phyloP scores from a whole-genome alignment of 164 flowering plant genomes.

The Dillenia turbinata region DNA sequence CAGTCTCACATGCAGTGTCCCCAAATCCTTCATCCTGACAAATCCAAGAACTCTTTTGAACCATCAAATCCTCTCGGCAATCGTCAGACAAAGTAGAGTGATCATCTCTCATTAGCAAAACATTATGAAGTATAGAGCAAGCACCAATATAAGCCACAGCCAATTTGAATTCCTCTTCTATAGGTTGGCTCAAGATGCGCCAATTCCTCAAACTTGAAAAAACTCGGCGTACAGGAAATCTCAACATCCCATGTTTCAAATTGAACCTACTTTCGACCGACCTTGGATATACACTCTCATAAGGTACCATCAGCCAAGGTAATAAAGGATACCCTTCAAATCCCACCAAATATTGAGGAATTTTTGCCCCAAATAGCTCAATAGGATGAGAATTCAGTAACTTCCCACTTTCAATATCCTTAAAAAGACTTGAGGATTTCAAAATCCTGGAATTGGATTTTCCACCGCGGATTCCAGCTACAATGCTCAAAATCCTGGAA shows the following conservation, averaged over 20 bases:
- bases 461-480: conserved; percentile 59
- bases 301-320: conserved; percentile 83
- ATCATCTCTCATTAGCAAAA: conserved; percentile 74
- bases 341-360: conserved; percentile 66
- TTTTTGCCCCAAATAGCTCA: conserved; percentile 26
- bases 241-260: conserved; percentile 23
- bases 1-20: conserved; percentile 18
- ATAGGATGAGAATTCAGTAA: conserved; percentile 31
- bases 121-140: conserved; percentile 84
- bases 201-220: conserved; percentile 65
- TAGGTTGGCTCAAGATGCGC: conserved; percentile 62
- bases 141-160: conserved; percentile 75
- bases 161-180: conserved; percentile 53
- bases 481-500: conserved; percentile 58
- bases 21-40: conserved; percentile 22
- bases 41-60: conserved; percentile 21
- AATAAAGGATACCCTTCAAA: conserved; percentile 59
- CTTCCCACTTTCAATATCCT: conserved; percentile 44
- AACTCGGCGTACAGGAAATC: conserved; percentile 36
- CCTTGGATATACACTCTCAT: conserved; percentile 23
- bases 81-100: conserved; percentile 41
- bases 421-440: conserved; percentile 43
- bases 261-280: conserved; percentile 61
- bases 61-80: conserved; percentile 21
- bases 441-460: conserved; percentile 43